Base-by-base conservation (phyloP, 148 eudicot species). In the Chenopodium album region DNA sequence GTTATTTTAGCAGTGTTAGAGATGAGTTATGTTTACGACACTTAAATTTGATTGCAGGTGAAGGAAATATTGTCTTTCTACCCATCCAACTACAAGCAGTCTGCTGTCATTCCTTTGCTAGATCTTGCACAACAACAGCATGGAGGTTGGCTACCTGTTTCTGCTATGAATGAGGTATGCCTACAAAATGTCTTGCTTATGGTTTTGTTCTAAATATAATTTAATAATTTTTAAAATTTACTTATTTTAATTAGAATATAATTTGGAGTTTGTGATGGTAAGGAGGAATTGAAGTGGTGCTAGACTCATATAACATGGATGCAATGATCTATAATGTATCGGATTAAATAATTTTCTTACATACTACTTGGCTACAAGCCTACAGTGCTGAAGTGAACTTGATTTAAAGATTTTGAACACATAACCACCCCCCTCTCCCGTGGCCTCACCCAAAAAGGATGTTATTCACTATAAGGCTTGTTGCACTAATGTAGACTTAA, bases 101-200 rank as follows among this genome's bases (percentile, higher is more conserved):
- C 99, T 71, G 99, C 99, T 34, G 98, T 94, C 79, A 96, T 96
- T 82, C 99, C 98, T 56, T 81, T 96, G 89, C 88, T 96, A 70
- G 99, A 96, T 89, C 94, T 96, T 84, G 99, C 98, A 31, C 99
- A 96, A 86, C 98, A 96, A 81, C 98, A 94, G 79, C 92, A 96
- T 86, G 97, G 98, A 79, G 99, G 99, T 19, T 96, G 99, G 99
- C 97, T 96, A 80, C 89, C 99, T 83, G 99, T 96, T 85, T 96
- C 99, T 76, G 98, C 99, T 56, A 96, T 96, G 98, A 92, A 96
- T 85, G 98, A 92, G 89, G 98, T 96, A 90, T 77, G 77, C 10
- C 74, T 23, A 71, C 23, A 41, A 19, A 34, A 17, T 63, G n/a
- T 77, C n/a, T 48, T 63, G 71, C 71, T 77, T 4, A 64, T 64